A percentile compares a stretch with the other conserved stretches of the same genome.
Conservation (phyloP, 2,329 filamentous ascomycete genomes). For the Fusarium solani-melongenae region DNA sequence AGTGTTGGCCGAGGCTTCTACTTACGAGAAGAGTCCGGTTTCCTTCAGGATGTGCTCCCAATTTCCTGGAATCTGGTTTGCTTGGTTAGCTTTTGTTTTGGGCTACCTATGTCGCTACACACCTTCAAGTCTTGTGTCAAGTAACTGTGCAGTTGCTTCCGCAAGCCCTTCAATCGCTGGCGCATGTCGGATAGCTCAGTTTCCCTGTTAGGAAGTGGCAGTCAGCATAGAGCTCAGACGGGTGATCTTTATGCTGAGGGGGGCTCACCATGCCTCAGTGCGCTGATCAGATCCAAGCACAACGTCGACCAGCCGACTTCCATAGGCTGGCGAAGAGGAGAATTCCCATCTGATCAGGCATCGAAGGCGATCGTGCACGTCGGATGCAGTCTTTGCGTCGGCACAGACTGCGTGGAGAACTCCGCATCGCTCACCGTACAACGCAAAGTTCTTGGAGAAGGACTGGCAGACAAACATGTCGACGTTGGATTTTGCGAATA, state of each 20-base stretch:
- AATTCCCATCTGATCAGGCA: constrained; percentile 28
- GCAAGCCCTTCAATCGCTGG: background rate
- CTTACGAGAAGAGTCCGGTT: constrained; percentile 22
- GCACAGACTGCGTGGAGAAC: constrained; percentile 31
- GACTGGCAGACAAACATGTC: constrained; percentile 50
- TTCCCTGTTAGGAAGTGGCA: background rate
- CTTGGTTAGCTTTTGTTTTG: background rate
- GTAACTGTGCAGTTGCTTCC: background rate
- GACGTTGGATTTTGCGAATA: constrained; percentile 40
- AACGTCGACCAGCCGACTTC: constrained; percentile 22
- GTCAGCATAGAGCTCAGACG: background rate
- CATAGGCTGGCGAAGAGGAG: constrained; percentile 29
- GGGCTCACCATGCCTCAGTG: constrained; percentile 9
- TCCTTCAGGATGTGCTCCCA: constrained; percentile 24
- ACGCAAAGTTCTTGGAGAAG: constrained; percentile 53
- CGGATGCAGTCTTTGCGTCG: background rate
- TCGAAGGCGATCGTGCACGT: constrained; percentile 22
- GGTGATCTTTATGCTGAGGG: background rate
- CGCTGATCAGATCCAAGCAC: constrained; percentile 16
- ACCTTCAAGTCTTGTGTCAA: background rate
- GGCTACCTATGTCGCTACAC: background rate
- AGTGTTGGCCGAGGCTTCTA: background rate
- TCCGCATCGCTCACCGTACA: constrained; percentile 51
- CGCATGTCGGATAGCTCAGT: background rate
- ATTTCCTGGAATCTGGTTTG: constrained; percentile 22